Evolutionary conservation across 345 rosid species (phyloP).

Genomic region (Physaria fendleri): DNA sequence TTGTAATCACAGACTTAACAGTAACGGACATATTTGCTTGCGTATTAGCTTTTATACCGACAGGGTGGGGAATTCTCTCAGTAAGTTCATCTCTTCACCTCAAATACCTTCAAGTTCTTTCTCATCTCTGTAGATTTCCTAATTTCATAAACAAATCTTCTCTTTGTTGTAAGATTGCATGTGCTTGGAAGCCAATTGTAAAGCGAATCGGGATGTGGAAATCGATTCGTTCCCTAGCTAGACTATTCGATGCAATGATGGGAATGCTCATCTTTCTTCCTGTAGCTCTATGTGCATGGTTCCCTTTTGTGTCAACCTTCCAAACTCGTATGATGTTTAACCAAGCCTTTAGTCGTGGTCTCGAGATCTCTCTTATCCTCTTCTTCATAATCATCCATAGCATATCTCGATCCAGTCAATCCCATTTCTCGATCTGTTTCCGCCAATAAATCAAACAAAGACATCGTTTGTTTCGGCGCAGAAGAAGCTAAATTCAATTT

Average conservation of each 20-base stretch:
- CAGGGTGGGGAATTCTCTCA: slow-evolving; percentile 92
- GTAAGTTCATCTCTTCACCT: slow-evolving; percentile 41
- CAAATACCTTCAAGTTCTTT: neutral
- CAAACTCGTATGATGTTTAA: slow-evolving; percentile 97
- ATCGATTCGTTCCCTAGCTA: slow-evolving; percentile 76
- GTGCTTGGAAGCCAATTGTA: slow-evolving; percentile 86
- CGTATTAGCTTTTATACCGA: slow-evolving; percentile 79
- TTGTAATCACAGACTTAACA: slow-evolving; percentile 37
- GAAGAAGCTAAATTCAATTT: too few relatives aligned
- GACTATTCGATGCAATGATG: slow-evolving; percentile 88
- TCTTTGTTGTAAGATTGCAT: slow-evolving; percentile 64
- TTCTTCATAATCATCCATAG: too few relatives aligned
- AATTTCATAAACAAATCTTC: neutral
- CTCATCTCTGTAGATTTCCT: neutral
- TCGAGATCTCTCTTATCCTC: slow-evolving; percentile 91
- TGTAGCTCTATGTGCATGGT: slow-evolving; percentile 81
- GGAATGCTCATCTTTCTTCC: slow-evolving; percentile 92
- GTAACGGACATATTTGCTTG: slow-evolving; percentile 71
- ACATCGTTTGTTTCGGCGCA: too few relatives aligned
- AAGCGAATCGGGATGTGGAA: slow-evolving; percentile 80
- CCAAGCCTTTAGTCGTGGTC: slow-evolving; percentile 92
- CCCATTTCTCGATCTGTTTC: too few relatives aligned
- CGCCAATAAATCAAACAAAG: too few relatives aligned
- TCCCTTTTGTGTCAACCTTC: slow-evolving; percentile 94
- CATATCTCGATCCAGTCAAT: too few relatives aligned